Evolutionary conservation across 345 rosid genomes (phyloP).

Genomic region (Salix dunnii): DNA sequence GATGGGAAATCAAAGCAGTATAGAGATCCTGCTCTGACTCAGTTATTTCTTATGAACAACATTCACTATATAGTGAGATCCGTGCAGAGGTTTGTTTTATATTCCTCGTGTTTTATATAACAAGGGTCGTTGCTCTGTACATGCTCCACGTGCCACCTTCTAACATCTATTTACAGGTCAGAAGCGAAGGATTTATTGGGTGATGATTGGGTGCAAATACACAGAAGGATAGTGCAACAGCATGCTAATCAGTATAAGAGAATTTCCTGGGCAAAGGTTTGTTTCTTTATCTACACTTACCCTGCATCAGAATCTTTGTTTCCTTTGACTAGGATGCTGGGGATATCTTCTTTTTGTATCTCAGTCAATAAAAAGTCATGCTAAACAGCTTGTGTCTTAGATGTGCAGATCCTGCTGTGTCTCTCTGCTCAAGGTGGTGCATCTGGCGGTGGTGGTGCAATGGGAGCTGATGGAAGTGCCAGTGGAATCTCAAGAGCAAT

Average conservation of each 20-base stretch:
- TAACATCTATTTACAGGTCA: slow-evolving; percentile 48
- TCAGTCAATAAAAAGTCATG: not conserved
- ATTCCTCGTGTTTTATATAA: slow-evolving; percentile 5
- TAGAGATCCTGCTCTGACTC: slow-evolving; percentile 87
- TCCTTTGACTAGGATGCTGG: not conserved
- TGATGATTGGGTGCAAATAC: slow-evolving; percentile 99
- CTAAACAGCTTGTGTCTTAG: slow-evolving; percentile 13
- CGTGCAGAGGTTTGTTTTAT: slow-evolving; percentile 63
- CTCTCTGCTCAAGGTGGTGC: slow-evolving; percentile 55
- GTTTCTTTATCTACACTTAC: not conserved
- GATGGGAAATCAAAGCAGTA: slow-evolving; percentile 97
- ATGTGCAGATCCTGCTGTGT: slow-evolving; percentile 87
- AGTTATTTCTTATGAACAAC: slow-evolving; percentile 94
- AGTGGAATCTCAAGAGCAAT: slow-evolving; percentile 61
- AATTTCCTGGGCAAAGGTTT: slow-evolving; percentile 94
- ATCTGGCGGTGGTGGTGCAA: slow-evolving; percentile 25
- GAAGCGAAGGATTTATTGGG: slow-evolving; percentile 93
- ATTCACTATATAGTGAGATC: slow-evolving; percentile 97
- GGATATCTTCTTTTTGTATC: not conserved
- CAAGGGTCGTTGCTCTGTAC: not conserved
- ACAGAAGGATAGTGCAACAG: slow-evolving; percentile 89
- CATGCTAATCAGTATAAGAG: slow-evolving; percentile 98
- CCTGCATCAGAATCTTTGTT: not conserved
- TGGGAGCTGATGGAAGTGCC: slow-evolving; percentile 29
- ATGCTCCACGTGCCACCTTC: not conserved